phyloP scores from a whole-genome alignment of 352 stramenopile species.

The Blastocystis sp. region DNA sequence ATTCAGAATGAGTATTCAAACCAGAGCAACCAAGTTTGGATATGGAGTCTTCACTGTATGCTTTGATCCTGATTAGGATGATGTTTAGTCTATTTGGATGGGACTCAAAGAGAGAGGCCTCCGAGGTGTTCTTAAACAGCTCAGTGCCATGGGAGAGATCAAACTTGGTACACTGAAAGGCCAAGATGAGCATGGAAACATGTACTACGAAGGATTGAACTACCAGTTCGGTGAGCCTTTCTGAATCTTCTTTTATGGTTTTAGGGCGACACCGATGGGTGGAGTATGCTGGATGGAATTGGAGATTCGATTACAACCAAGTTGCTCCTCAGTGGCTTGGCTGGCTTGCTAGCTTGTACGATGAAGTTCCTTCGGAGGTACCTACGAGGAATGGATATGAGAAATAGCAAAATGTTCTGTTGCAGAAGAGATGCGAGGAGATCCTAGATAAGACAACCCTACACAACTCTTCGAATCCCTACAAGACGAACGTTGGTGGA shows the following conservation, averaged over 20 bases:
- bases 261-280: slow-evolving; percentile 61
- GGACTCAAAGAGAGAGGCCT: slow-evolving; percentile 60
- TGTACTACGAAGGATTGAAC: slow-evolving; percentile 61
- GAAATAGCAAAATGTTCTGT: slow-evolving; percentile 34
- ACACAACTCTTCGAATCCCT: slow-evolving; percentile 33
- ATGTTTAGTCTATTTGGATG: slow-evolving; percentile 45
- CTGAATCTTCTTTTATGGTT: not conserved
- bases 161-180: slow-evolving; percentile 58
- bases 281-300: slow-evolving; percentile 58
- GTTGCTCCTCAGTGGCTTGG: slow-evolving; percentile 55
- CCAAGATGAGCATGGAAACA: slow-evolving; percentile 62
- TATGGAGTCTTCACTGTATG: slow-evolving; percentile 61
- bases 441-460: slow-evolving; percentile 50
- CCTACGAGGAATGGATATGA: not conserved
- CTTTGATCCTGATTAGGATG: not conserved
- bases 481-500: slow-evolving; percentile 34
- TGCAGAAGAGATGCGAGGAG: slow-evolving; percentile 44
- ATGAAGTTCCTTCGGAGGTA: slow-evolving; percentile 54
- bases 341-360: slow-evolving; percentile 52
- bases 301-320: slow-evolving; percentile 61
- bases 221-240: slow-evolving; percentile 48
- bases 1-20: slow-evolving; percentile 45
- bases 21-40: slow-evolving; percentile 58
- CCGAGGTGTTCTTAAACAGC: slow-evolving; percentile 50
- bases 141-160: slow-evolving; percentile 57